Evolutionary conservation across 768 basidiomycete genomes (phyloP), one percentile per base, ranked within the genome.

Genomic region (Amanita jacksonii): DNA sequence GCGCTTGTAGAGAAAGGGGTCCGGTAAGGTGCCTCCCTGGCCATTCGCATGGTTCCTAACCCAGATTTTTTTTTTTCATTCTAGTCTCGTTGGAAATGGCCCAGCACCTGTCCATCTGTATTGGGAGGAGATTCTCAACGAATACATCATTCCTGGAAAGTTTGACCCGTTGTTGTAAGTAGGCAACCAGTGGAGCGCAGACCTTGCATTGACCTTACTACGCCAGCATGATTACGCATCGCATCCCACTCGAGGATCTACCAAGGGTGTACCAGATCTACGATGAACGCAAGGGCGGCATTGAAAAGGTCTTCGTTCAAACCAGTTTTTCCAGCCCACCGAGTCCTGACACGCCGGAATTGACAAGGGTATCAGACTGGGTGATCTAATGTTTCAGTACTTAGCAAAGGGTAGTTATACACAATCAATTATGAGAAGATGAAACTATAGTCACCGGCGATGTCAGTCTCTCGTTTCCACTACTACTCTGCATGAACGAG

Each of bases 1-100:
- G 77, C 83, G 0, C 53, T 87, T 23, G 86, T 86, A 83, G 81
- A 87, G 66, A 81, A 81, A 58, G 83, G 83, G 7, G 62, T 82
- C 13, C 64, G 79, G 49, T 63, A 45, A 31, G 58, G 48, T 19
- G 4, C 19, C 6, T 32, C 38, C n/a, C 19, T 16, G n/a, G 20
- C 4, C 30, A 3, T 15, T 28, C 27, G 12, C 7, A 18, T 27
- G 6, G 39, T 13, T 5, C 15, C 27, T 19, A 36, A 33, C 36
- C 25, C 9, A 22, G 10, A 15, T 6, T 43, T n/a, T n/a, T n/a
- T n/a, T n/a, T n/a, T n/a, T n/a, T n/a, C n/a, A 23, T 12, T 7
- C 16, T 24, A 64, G 65, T 13, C 65, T 85, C 40, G 81, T 83
- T 52, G 82, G 81, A 5, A 81, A 81, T 50, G 81, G 81, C 1